Evolutionary conservation across 345 rosid genomes (phyloP).

Genomic region (Litchi chinensis): DNA sequence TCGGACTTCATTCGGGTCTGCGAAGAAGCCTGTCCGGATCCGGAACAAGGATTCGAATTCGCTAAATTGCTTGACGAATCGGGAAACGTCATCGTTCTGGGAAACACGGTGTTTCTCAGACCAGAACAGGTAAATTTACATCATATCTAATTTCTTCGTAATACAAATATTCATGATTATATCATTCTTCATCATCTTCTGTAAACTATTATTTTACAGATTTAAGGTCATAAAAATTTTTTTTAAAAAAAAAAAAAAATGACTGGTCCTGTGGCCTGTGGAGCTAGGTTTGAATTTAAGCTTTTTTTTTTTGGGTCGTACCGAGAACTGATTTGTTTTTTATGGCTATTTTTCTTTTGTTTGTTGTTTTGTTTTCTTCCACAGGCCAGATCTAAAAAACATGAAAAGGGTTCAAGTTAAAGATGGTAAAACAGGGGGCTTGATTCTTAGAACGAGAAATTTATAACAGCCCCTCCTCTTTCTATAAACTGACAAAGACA

Average conservation of each 20-base stretch:
- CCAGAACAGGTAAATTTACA: conserved; percentile 72
- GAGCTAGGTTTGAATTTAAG: conserved; percentile 23
- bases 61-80: conserved; percentile 79
- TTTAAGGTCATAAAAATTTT: neutral
- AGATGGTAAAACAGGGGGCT: conserved; percentile 33
- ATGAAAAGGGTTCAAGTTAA: conserved; percentile 40
- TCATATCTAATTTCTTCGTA: neutral
- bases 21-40: conserved; percentile 58
- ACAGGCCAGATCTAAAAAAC: conserved; percentile 62
- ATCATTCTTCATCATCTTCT: neutral
- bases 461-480: conserved; percentile 33
- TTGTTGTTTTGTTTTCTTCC: conserved; percentile 31
- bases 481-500: conserved; percentile 31
- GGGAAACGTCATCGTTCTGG: conserved; percentile 74
- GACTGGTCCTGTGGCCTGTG: conserved; percentile 4
- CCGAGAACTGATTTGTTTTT: conserved; percentile 60
- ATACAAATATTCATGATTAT: neutral
- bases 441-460: conserved; percentile 22
- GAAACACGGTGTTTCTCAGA: conserved; percentile 60
- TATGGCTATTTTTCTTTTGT: conserved; percentile 40
- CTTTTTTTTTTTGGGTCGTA: conserved; percentile 15
- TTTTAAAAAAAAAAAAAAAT: conserved; percentile 1
- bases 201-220: conserved; percentile 22
- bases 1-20: conserved; percentile 63
- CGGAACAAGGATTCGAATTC: conserved; percentile 44